Base-by-base conservation (phyloP, 495 filamentous ascomycete genomes). In the Penicillium tannophilum region DNA sequence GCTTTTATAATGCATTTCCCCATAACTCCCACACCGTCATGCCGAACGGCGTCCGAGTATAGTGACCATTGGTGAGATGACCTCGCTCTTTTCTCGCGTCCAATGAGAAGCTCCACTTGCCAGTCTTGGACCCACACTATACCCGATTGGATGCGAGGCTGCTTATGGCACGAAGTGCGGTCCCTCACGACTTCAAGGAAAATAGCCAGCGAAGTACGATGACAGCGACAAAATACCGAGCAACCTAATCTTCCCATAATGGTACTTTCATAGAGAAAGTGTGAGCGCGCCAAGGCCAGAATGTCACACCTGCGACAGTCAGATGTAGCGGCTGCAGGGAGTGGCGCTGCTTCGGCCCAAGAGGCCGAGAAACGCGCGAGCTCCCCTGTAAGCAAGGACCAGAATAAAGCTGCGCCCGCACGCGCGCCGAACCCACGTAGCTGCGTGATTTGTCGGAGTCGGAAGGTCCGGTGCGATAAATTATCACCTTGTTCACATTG, bases 401-500 rank as follows among this genome's bases (percentile, higher is more conserved):
- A 52, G 19, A n/a, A 42, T 52, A 35, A 44, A 30, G 26, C 67
- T 53, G 17, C 66, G 42, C 12, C 61, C 17, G 44, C 43, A 42
- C 57, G 62, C 43, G 16, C 63, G 7, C 59, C 67, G 20, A 83
- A 83, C 59, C 64, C 61, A 45, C 81, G 83, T 35, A 85, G 83
- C 58, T 87, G 84, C 43, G 72, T 80, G 20, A 72, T 78, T 43
- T 88, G 85, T 61, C 73, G 85, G 10, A 73, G 68, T 14, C 81
- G 85, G 19, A 88, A 89, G 76, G 87, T 89, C 41, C 85, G 86
- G 28, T 90, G 87, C 62, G 84, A 89, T 68, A 90, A 87, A 63
- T 80, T 81, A 20, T 80, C 78, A 19, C 87, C 87, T 20, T 90
- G 87, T 63, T 82, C 84, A 6, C 87, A 86, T 65, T 90, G 87